These are phyloP conservation scores for Naumovozyma castellii DNA, from an alignment of 805 yeast species.

Conservation along the genomic window DNA sequence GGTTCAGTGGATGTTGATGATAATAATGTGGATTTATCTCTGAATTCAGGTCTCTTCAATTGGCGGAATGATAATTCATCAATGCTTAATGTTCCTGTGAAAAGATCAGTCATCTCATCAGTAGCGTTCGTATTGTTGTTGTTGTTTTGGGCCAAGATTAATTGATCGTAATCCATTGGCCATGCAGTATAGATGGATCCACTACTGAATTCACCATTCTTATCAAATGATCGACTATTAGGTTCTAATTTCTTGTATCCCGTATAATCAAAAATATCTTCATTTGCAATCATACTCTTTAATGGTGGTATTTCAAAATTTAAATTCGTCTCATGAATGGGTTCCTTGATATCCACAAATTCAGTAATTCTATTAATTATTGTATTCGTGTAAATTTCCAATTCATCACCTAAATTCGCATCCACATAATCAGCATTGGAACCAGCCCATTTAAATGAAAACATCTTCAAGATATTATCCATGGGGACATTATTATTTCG, in stretches of 20 bases:
- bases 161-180: conserved; percentile 7
- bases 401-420: not conserved
- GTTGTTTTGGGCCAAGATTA: not conserved
- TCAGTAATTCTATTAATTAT: conserved; percentile 1
- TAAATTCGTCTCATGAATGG: conserved; percentile 14
- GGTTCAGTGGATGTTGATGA: not conserved
- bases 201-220: conserved; percentile 28
- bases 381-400: not conserved
- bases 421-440: not conserved
- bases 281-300: conserved; percentile 19
- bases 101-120: too few species aligned
- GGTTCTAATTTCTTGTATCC: conserved; percentile 26
- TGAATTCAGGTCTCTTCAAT: not conserved
- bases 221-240: conserved; percentile 25
- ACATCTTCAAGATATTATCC: conserved; percentile 12
- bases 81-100: too few species aligned
- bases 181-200: conserved; percentile 28
- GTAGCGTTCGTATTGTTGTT: not conserved
- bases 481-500: conserved; percentile 9
- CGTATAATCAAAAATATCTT: conserved; percentile 24
- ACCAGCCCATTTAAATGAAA: conserved; percentile 18
- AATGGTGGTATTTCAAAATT: conserved; percentile 17
- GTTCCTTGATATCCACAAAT: conserved; percentile 12
- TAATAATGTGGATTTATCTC: too few species aligned
- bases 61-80: not conserved